These are phyloP conservation scores for Fusarium ramigenum DNA, from an alignment of 2,329 filamentous ascomycete species.

Conservation along the genomic window DNA sequence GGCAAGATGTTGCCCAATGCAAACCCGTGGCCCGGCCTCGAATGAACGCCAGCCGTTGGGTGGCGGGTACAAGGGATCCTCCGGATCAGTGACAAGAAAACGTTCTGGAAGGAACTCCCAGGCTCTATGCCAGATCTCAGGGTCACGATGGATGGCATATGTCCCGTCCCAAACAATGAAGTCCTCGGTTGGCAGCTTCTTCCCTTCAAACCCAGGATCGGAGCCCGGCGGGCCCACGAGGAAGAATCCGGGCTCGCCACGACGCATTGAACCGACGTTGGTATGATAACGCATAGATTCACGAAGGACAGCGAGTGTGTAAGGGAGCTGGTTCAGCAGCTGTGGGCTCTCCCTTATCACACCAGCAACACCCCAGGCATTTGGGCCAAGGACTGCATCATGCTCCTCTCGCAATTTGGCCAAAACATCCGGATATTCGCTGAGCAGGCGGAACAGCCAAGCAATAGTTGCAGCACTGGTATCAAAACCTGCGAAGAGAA, in stretches of 20 bases:
- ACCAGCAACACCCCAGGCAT: constrained; percentile 36
- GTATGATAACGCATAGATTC: constrained; percentile 50
- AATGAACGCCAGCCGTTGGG: constrained; percentile 62
- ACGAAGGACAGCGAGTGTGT: constrained; percentile 51
- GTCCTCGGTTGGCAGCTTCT: constrained; percentile 44
- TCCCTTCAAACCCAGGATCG: constrained; percentile 18
- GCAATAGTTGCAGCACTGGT: constrained; percentile 50
- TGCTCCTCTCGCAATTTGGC: constrained; percentile 49
- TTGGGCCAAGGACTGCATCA: constrained; percentile 46
- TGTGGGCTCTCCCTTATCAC: constrained; percentile 27
- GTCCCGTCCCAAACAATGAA: constrained; percentile 29
- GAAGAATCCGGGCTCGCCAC: constrained; percentile 41
- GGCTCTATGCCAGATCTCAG: constrained; percentile 24
- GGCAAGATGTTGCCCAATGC: constrained; percentile 65
- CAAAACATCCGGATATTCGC: constrained; percentile 44
- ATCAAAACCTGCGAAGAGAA: constrained; percentile 52
- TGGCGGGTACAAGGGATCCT: constrained; percentile 20
- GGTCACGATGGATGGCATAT: constrained; percentile 25
- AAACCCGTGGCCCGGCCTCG: constrained; percentile 62
- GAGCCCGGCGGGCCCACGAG: constrained; percentile 31
- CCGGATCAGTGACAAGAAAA: constrained; percentile 30
- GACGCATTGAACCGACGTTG: constrained; percentile 25
- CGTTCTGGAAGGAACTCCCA: constrained; percentile 29
- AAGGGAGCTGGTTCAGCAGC: constrained; percentile 48
- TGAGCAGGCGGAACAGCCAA: constrained; percentile 46